Evolutionary conservation across 2,329 filamentous ascomycete species (phyloP).

Genomic region (Colletotrichum scovillei): DNA sequence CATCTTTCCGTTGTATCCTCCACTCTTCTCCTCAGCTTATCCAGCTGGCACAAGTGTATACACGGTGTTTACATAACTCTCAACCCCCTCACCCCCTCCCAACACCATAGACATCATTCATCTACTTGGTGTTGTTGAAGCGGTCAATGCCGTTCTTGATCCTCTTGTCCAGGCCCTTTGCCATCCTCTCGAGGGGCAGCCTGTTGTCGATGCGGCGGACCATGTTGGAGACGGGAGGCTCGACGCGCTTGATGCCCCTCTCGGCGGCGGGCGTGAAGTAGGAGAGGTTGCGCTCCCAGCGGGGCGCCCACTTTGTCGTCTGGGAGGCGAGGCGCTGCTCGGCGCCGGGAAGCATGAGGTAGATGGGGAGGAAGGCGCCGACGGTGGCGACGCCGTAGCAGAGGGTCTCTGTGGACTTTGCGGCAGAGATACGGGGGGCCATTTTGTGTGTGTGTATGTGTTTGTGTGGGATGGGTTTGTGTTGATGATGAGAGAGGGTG

Average conservation of each 20-base stretch:
- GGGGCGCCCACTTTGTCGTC: constrained; percentile 68
- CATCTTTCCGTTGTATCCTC: not conserved
- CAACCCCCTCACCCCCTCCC: no score
- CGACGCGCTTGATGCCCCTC: constrained; percentile 61
- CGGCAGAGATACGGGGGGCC: constrained; percentile 60
- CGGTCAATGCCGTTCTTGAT: constrained; percentile 60
- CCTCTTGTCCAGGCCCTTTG: constrained; percentile 58
- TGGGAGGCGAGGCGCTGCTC: constrained; percentile 65
- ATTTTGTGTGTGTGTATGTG: constrained; percentile 42
- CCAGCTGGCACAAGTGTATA: not conserved
- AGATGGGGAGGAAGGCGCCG: constrained; percentile 65
- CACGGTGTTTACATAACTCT: not conserved
- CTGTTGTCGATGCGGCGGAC: constrained; percentile 58
- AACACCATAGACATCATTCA: not conserved
- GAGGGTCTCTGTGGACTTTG: constrained; percentile 60
- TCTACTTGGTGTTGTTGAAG: constrained; percentile 30
- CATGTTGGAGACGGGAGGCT: constrained; percentile 58
- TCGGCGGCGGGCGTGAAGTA: constrained; percentile 62
- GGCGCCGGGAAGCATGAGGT: constrained; percentile 67
- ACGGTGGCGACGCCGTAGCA: constrained; percentile 66
- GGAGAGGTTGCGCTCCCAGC: constrained; percentile 69
- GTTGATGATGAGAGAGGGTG: not conserved
- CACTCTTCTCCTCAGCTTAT: not conserved
- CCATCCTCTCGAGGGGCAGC: constrained; percentile 62
- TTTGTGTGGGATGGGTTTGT: constrained; percentile 23